phyloP scores from a whole-genome alignment of 495 filamentous ascomycete genomes.

The Pseudomonodictys pantanalensis region DNA sequence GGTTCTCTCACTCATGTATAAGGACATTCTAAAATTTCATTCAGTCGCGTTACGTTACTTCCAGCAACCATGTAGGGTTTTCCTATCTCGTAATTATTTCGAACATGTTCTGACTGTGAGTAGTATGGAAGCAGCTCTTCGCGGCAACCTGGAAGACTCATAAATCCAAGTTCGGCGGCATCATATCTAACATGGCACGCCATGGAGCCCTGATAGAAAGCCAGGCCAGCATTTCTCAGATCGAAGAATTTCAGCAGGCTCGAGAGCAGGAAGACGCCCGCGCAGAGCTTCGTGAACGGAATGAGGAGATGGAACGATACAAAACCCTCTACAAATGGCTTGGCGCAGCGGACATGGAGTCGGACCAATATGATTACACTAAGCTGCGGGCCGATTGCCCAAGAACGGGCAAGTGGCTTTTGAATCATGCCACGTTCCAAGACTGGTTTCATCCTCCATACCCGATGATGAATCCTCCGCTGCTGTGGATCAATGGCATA shows the following conservation, averaged over 20 bases:
- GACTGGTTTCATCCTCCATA: constrained; percentile 7
- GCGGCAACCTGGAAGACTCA: constrained; percentile 2
- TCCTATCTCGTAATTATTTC: constrained; percentile 19
- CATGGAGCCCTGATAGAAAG: not conserved
- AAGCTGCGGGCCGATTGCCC: not conserved
- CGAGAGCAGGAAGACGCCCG: not conserved
- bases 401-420: constrained; percentile 9
- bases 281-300: not conserved
- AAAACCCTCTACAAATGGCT: no score
- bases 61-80: constrained; percentile 31
- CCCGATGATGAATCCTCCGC: not conserved
- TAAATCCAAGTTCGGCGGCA: not conserved
- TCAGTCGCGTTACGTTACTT: not conserved
- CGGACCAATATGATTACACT: constrained; percentile 1
- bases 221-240: not conserved
- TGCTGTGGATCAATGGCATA: constrained; percentile 15
- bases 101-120: not conserved
- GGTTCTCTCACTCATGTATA: not conserved
- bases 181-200: not conserved
- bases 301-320: no score
- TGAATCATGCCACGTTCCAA: constrained; percentile 6
- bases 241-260: no score
- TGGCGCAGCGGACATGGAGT: not conserved
- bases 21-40: not conserved
- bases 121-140: constrained; percentile 11